These are phyloP conservation scores for Diophrys appendiculata DNA, from an alignment of 73 alveolate genomes.

Conservation along the genomic window DNA sequence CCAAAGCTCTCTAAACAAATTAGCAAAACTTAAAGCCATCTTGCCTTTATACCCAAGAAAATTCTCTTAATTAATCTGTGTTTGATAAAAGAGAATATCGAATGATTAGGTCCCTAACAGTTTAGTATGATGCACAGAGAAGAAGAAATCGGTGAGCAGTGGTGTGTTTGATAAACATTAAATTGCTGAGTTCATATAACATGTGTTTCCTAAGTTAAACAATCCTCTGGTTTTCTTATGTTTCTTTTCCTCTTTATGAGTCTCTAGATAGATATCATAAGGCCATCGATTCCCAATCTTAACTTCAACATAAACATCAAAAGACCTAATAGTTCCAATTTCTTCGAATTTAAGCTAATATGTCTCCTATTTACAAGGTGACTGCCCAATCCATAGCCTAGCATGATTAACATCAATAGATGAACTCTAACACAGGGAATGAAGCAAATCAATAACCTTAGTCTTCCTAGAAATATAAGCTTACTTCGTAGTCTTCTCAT, in stretches of 20 bases:
- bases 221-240: background rate
- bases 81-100: background rate
- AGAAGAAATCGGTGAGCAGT: conserved; percentile 37
- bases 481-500: conserved; percentile 9
- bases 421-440: conserved; percentile 1
- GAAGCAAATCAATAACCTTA: conserved; percentile 26
- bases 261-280: background rate
- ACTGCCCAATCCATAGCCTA: conserved; percentile 40
- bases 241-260: conserved; percentile 23
- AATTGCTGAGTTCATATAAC: no score
- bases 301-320: background rate
- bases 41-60: conserved; percentile 60
- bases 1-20: conserved; percentile 40
- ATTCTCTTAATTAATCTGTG: conserved; percentile 28
- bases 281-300: background rate
- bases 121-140: conserved; percentile 12
- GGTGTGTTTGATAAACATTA: no score
- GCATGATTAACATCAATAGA: conserved; percentile 26
- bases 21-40: conserved; percentile 12
- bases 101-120: background rate
- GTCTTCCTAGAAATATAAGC: conserved; percentile 31
- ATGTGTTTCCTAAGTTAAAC: no score
- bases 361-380: no score
- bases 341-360: no score
- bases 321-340: no score